Conservation (phyloP, 805 yeast genomes). For the Saccharomycopsis lassenensis region DNA sequence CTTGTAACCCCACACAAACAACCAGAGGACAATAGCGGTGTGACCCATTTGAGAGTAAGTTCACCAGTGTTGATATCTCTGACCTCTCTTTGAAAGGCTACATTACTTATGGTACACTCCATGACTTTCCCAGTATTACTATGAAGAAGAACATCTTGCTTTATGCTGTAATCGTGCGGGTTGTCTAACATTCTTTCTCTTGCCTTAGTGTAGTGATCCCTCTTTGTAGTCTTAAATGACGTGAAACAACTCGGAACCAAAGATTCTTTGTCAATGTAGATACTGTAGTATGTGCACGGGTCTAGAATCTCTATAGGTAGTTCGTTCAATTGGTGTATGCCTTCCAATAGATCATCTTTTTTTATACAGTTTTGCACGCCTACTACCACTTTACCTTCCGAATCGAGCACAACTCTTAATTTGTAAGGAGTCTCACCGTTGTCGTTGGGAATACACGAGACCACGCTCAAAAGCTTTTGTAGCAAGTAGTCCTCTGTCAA, state of each 20-base stretch:
- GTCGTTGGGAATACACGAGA: constrained; percentile 13
- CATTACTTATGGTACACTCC: constrained; percentile 78
- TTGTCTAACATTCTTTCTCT: constrained; percentile 35
- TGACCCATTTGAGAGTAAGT: constrained; percentile 53
- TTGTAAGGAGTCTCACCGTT: constrained; percentile 27
- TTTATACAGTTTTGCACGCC: constrained; percentile 24
- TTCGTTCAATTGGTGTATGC: constrained; percentile 19
- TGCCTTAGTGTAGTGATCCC: constrained; percentile 54
- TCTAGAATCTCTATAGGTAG: constrained; percentile 20
- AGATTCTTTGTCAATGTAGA: constrained; percentile 47
- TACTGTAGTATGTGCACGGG: constrained; percentile 34
- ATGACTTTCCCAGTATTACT: constrained; percentile 50
- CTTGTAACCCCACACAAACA: constrained; percentile 81
- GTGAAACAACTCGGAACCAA: constrained; percentile 62
- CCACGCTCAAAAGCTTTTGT: constrained; percentile 24
- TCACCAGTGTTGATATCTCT: constrained; percentile 18
- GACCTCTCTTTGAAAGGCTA: constrained; percentile 44
- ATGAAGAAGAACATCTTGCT: constrained; percentile 60
- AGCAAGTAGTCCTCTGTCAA: constrained; percentile 35
- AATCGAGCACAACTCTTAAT: constrained; percentile 35
- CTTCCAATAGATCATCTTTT: constrained; percentile 20
- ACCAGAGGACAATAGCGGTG: constrained; percentile 72
- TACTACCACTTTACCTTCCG: constrained; percentile 27
- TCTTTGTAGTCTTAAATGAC: constrained; percentile 73
- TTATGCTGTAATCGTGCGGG: constrained; percentile 23